phyloP scores from a whole-genome alignment of 73 alveolate genomes.

The Symbiodinium natans region DNA sequence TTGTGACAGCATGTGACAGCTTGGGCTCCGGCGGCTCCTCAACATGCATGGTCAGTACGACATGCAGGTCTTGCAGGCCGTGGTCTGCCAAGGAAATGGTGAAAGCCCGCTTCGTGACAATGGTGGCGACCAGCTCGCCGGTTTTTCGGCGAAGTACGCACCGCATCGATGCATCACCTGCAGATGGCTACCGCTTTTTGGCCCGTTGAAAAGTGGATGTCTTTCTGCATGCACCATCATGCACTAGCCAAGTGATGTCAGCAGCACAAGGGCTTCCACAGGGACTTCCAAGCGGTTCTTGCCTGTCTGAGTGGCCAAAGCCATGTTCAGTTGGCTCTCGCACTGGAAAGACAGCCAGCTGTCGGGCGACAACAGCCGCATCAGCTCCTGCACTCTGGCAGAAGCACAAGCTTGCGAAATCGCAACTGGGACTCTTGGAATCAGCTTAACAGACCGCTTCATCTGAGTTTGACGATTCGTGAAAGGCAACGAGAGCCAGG shows the following conservation, averaged over 20 bases:
- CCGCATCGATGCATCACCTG: neutral
- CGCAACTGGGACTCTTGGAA: too few relatives aligned
- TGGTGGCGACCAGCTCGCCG: neutral
- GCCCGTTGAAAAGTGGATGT: too few relatives aligned
- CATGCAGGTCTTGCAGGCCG: neutral
- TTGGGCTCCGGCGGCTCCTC: too few relatives aligned
- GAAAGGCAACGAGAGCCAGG: too few relatives aligned
- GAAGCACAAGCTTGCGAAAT: too few relatives aligned
- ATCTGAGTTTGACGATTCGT: too few relatives aligned
- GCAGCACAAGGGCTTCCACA: too few relatives aligned
- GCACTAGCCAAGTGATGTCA: too few relatives aligned
- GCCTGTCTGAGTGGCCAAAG: constrained; percentile 2
- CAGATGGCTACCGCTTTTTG: neutral
- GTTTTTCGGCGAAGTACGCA: neutral
- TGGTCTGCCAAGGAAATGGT: neutral
- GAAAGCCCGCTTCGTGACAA: neutral
- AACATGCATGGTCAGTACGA: neutral
- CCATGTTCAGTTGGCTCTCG: constrained; percentile 13
- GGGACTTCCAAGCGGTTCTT: too few relatives aligned
- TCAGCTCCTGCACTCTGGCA: neutral
- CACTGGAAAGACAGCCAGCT: neutral
- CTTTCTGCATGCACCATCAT: too few relatives aligned
- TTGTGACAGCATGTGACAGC: too few relatives aligned
- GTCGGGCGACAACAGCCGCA: neutral
- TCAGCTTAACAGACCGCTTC: too few relatives aligned